phyloP scores from a whole-genome alignment of 1,284 basidiomycete species.

The Leccinum fallax region DNA sequence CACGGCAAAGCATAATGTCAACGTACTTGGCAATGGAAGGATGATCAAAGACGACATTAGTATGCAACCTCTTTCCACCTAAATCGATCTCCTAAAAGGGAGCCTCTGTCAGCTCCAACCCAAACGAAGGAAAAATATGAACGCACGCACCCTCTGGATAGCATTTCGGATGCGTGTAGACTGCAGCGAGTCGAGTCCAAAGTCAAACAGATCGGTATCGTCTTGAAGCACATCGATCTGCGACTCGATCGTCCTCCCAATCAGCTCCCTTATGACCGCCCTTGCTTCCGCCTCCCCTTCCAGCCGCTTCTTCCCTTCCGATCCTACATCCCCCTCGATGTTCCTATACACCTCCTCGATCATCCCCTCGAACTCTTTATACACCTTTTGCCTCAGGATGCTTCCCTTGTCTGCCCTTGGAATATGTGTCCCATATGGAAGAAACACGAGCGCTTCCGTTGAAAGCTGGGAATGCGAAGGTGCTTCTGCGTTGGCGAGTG shows the following conservation, averaged over 20 bases:
- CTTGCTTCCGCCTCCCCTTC: constrained; percentile 18
- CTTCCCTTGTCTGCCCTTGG: constrained; percentile 51
- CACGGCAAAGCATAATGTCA: neutral
- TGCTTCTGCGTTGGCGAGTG: constrained; percentile 51
- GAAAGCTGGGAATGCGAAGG: constrained; percentile 55
- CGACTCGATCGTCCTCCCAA: constrained; percentile 22
- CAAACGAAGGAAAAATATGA: neutral
- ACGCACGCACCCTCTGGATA: constrained; percentile 41
- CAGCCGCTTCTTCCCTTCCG: constrained; percentile 35
- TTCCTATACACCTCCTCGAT: constrained; percentile 37
- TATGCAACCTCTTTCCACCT: constrained; percentile 23
- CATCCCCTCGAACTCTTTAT: constrained; percentile 50
- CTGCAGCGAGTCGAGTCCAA: neutral
- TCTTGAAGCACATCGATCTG: constrained; percentile 30
- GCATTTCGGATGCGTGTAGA: neutral
- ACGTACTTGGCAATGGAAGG: constrained; percentile 31
- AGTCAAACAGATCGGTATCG: constrained; percentile 8
- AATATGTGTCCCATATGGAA: constrained; percentile 43
- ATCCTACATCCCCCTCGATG: constrained; percentile 25
- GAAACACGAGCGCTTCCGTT: constrained; percentile 52
- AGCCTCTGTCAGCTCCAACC: constrained; percentile 5
- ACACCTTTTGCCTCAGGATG: constrained; percentile 46
- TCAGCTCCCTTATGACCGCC: constrained; percentile 15
- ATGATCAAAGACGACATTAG: constrained; percentile 30
- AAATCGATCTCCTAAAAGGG: constrained; percentile 26